A percentile compares a stretch with the other conserved stretches of the same genome.
These are phyloP conservation scores for Xylaria sp. DNA, from an alignment of 2,329 filamentous ascomycete genomes.

Conservation along the genomic window DNA sequence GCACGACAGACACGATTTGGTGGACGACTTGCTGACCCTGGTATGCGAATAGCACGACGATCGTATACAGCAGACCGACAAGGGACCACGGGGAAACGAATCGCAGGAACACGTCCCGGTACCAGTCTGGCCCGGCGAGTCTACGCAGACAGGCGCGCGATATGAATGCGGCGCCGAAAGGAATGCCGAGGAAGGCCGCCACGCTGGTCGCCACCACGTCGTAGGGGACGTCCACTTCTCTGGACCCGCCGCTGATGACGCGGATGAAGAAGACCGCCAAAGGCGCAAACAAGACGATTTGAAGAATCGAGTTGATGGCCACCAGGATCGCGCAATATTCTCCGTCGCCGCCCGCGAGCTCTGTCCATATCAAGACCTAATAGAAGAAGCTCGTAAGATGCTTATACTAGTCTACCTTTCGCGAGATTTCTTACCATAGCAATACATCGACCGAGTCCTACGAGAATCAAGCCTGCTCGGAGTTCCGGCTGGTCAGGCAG, in stretches of 20 bases:
- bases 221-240: conserved; percentile 63
- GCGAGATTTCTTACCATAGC: conserved; percentile 73
- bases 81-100: conserved; percentile 79
- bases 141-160: conserved; percentile 73
- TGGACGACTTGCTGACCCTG: conserved; percentile 81
- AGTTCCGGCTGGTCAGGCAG: conserved; percentile 68
- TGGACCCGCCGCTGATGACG: conserved; percentile 67
- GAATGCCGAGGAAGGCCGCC: conserved; percentile 86
- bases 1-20: conserved; percentile 83
- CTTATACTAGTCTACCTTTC: background rate
- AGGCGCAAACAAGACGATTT: conserved; percentile 79
- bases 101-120: conserved; percentile 75
- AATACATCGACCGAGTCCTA: conserved; percentile 86
- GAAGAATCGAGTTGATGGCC: conserved; percentile 78
- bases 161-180: conserved; percentile 80
- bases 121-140: conserved; percentile 68
- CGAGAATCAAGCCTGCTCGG: conserved; percentile 78
- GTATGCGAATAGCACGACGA: conserved; percentile 84
- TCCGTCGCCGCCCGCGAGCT: conserved; percentile 77
- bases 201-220: conserved; percentile 80
- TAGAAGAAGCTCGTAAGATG: conserved; percentile 39
- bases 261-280: conserved; percentile 76
- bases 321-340: conserved; percentile 88
- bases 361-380: conserved; percentile 76
- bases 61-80: conserved; percentile 86